Conservation (phyloP, 192 early-diverging fungal genomes). For the Podila epicladia region DNA sequence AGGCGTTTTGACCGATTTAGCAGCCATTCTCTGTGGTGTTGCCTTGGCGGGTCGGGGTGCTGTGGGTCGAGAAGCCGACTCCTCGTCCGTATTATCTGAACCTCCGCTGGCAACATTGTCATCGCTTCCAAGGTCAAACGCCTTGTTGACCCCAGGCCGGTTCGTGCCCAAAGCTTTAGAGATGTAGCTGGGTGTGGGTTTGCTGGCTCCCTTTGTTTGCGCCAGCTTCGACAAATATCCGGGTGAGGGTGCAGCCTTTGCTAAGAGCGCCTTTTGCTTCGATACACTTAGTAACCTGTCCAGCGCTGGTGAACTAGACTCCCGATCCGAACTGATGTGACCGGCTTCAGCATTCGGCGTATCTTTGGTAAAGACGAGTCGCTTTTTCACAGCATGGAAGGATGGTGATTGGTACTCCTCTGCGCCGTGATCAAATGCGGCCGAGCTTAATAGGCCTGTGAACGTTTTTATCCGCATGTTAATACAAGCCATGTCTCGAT, state of each 20-base stretch:
- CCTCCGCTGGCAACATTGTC: neutral
- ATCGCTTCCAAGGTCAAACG: neutral
- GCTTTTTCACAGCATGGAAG: conserved; percentile 29
- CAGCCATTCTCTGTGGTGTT: too few species aligned
- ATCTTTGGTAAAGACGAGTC: conserved; percentile 9
- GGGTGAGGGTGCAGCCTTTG: neutral
- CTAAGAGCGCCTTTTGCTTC: conserved; percentile 4
- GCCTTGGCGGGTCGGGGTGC: too few species aligned
- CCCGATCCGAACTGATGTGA: neutral
- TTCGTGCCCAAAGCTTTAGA: neutral
- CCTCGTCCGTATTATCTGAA: neutral
- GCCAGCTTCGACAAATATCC: neutral
- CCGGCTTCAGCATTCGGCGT: neutral
- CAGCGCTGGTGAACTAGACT: conserved; percentile 19
- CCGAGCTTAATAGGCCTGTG: neutral
- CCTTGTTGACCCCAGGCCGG: neutral
- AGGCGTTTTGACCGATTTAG: neutral
- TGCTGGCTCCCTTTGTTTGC: neutral
- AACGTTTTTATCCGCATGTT: neutral
- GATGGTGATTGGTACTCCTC: conserved; percentile 23
- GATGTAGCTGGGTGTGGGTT: neutral
- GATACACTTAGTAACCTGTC: conserved; percentile 15
- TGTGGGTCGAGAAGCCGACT: too few species aligned
- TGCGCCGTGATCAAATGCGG: neutral
- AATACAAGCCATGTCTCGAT: neutral